Evolutionary conservation across 2,329 filamentous ascomycete genomes (phyloP).

Genomic region (Fonsecaea nubica): DNA sequence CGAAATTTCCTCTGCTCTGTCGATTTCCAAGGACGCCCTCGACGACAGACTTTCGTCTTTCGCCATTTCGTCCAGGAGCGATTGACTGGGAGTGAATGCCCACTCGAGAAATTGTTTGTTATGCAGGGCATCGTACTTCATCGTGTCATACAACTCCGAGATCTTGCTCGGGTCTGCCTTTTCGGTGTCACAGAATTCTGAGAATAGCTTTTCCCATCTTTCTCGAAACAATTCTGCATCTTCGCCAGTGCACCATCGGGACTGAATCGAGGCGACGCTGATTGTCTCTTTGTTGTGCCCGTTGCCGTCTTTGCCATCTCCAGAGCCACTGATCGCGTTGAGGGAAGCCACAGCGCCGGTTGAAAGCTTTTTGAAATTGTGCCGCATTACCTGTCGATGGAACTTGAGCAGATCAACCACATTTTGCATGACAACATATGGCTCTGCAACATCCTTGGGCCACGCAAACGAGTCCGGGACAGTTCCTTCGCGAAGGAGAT

Average conservation of each 20-base stretch:
- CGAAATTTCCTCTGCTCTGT: conserved; percentile 30
- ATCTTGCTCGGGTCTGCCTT: conserved; percentile 99
- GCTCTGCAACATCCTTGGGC: conserved; percentile 92
- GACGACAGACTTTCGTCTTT: conserved; percentile 37
- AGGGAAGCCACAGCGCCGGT: conserved; percentile 66
- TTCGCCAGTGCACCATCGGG: conserved; percentile 95
- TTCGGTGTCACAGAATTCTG: conserved; percentile 93
- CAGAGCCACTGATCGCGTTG: conserved; percentile 45
- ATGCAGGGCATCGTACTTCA: conserved; percentile 98
- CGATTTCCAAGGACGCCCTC: conserved; percentile 32
- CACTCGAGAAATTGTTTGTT: conserved; percentile 96
- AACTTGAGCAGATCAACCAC: conserved; percentile 98
- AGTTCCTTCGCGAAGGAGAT: conserved; percentile 87
- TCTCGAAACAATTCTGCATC: conserved; percentile 94
- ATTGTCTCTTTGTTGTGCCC: conserved; percentile 50
- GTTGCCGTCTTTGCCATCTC: conserved; percentile 36
- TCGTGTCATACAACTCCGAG: conserved; percentile 96
- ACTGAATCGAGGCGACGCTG: conserved; percentile 74
- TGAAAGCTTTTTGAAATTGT: conserved; percentile 85
- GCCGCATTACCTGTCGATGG: conserved; percentile 89
- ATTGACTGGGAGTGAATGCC: conserved; percentile 86
- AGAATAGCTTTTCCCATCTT: conserved; percentile 97
- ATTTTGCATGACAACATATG: conserved; percentile 86
- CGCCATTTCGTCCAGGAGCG: conserved; percentile 46
- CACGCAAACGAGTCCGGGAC: conserved; percentile 97